Evolutionary conservation across 2,329 filamentous ascomycete genomes (phyloP).

Genomic region (Dactylellina parvicollis): DNA sequence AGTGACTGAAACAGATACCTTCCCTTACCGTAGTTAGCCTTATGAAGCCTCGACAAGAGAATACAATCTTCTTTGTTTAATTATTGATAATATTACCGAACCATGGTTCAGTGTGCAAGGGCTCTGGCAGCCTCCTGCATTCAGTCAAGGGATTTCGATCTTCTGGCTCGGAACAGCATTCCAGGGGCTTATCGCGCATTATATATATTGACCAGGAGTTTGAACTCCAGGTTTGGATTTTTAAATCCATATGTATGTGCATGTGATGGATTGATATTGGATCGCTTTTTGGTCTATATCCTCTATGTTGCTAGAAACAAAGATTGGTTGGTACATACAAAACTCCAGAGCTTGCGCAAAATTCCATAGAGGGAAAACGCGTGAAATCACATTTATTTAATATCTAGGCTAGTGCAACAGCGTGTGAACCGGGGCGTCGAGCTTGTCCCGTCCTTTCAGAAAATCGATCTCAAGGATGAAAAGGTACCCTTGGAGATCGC

Average conservation of each 20-base stretch:
- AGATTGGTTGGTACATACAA: no score
- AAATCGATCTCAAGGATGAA: constrained; percentile 97
- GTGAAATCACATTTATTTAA: neutral
- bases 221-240: no score
- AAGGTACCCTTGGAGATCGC: constrained; percentile 84
- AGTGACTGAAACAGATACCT: constrained; percentile 7
- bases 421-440: constrained; percentile 83
- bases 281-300: no score
- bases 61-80: neutral
- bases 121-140: neutral
- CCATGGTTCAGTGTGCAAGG: neutral
- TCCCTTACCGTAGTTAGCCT: no score
- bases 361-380: no score
- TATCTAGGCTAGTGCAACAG: constrained; percentile 68
- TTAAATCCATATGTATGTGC: no score
- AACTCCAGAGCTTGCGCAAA: no score
- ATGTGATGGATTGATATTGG: no score
- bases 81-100: neutral
- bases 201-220: no score
- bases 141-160: neutral
- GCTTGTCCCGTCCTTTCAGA: constrained; percentile 89
- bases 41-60: no score
- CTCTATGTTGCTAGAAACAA: no score
- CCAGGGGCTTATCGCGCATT: neutral
- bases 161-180: neutral